Percentiles rank a stretch among this genome's conserved stretches.
These are phyloP conservation scores for Paramecium bursaria DNA, from an alignment of 73 alveolate genomes.

Conservation along the genomic window DNA sequence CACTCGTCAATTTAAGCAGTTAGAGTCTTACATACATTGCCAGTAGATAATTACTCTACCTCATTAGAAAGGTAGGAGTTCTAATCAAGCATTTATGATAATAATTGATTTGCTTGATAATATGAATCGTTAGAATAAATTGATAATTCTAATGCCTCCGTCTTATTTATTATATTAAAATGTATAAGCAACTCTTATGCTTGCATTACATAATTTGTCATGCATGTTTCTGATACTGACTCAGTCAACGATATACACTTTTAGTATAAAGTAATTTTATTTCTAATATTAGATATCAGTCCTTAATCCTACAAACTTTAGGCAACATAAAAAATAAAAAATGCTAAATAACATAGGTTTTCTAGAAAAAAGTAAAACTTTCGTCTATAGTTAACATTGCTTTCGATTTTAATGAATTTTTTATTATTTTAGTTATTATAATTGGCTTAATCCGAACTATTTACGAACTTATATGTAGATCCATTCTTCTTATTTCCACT, in stretches of 20 bases:
- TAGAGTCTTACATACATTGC: neutral
- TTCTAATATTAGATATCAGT: neutral
- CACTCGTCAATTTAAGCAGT: slow-evolving; percentile 18
- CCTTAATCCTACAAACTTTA: slow-evolving; percentile 9
- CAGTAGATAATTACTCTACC: neutral
- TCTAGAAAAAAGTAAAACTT: neutral
- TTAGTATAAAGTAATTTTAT: neutral
- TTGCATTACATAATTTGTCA: slow-evolving; percentile 28
- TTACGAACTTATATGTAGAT: neutral
- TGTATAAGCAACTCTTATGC: neutral
- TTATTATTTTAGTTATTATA: slow-evolving; percentile 15
- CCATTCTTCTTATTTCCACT: neutral
- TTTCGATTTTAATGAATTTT: slow-evolving; percentile 16
- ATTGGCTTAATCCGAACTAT: too few relatives aligned
- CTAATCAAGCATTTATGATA: slow-evolving; percentile 5
- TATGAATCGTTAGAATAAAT: slow-evolving; percentile 20
- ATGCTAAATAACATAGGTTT: slow-evolving; percentile 7
- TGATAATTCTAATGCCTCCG: neutral
- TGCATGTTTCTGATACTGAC: slow-evolving; percentile 1
- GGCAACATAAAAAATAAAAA: neutral
- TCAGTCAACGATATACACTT: slow-evolving; percentile 53
- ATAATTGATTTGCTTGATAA: neutral
- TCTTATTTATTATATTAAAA: neutral
- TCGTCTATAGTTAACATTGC: neutral
- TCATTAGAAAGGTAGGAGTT: neutral